A percentile compares a stretch with the other conserved stretches of the same genome.
Conservation (phyloP, 2,329 filamentous ascomycete species). For the Rugonectria rugulosa region DNA sequence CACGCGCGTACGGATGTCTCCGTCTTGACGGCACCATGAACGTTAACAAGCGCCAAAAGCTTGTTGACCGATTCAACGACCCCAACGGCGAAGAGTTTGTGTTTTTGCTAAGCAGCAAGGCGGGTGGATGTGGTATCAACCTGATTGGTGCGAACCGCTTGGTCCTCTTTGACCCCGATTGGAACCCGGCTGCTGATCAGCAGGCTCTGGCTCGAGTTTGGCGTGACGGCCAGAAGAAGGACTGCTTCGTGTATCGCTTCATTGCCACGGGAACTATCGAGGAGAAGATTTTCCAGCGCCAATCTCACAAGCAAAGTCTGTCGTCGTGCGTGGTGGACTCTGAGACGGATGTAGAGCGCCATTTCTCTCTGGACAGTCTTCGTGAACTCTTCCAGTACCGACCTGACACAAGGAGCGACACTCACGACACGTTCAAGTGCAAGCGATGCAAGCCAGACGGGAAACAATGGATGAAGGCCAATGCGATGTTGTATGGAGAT, state of each 20-base stretch:
- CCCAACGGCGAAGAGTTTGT: conserved; percentile 89
- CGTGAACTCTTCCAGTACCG: conserved; percentile 95
- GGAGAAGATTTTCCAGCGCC: conserved; percentile 98
- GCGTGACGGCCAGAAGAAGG: conserved; percentile 99
- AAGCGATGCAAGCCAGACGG: conserved; percentile 92
- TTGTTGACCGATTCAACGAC: conserved; percentile 98
- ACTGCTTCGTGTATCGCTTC: conserved; percentile 99
- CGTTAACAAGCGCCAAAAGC: conserved; percentile 94
- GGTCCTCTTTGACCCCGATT: conserved; percentile 95
- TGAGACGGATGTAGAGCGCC: conserved; percentile 94
- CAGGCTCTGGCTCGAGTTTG: conserved; percentile 96
- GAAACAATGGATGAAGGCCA: conserved; percentile 86
- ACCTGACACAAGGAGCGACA: conserved; percentile 85
- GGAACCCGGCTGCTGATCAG: conserved; percentile 98
- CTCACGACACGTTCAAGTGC: conserved; percentile 98
- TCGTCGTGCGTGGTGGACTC: conserved; percentile 97
- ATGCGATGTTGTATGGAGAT: conserved; percentile 95
- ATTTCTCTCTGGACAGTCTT: conserved; percentile 91
- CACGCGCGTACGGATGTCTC: conserved; percentile 82
- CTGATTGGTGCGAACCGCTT: conserved; percentile 93
- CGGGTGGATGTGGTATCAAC: conserved; percentile 95
- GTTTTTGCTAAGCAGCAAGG: conserved; percentile 96
- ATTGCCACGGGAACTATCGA: conserved; percentile 98
- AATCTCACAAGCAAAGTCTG: conserved; percentile 96
- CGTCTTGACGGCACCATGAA: conserved; percentile 98